Base-by-base conservation (phyloP, 164 flowering plant species). In the Euptelea pleiosperma region DNA sequence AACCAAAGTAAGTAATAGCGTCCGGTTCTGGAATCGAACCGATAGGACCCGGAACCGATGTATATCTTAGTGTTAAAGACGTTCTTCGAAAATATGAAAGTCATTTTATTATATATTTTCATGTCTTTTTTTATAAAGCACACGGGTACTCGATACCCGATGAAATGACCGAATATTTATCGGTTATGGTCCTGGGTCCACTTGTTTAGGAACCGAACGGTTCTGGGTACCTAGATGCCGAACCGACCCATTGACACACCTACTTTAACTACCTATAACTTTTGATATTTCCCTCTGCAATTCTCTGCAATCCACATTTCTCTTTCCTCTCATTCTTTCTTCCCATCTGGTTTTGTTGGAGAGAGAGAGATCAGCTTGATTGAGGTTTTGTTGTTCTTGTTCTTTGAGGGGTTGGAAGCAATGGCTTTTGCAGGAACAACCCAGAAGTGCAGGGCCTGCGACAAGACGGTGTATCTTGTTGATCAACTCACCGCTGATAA, bases 351-450 rank as follows among this genome's bases (percentile, higher is more conserved):
- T 50, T 49, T 42, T 34, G 29, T 34, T 26, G 2, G 33, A 26
- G 37, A 8, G 33, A 44, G 19, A n/a, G 8, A 31, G 22, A 51
- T 3, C 18, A 33, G 14, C 16, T n/a, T n/a, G 50, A 33, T 28
- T 35, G 22, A 28, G 16, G 12, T n/a, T 30, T 19, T 19, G 8
- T 26, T 57, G 35, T 36, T 16, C 16, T 28, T 24, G 4, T 8
- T 42, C 18, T 31, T 3, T 24, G 15, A 28, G 30, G 33, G 39
- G 33, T 52, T 15, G 15, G 50, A 57, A 69, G 67, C 37, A 39
- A 87, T 88, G 96, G 89, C 97, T 34, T 87, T 87, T 70, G 86
- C 88, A 69, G 95, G 95, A 67, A 87, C 95, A 68, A 85, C 86
- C 66, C 95, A 88, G 78, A 89, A 87, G 48, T 89, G 97, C 77